Percentiles rank a stretch among this genome's conserved stretches.
These are phyloP conservation scores for Diaporthe citri DNA, from an alignment of 2,329 filamentous ascomycete genomes.

Conservation along the genomic window DNA sequence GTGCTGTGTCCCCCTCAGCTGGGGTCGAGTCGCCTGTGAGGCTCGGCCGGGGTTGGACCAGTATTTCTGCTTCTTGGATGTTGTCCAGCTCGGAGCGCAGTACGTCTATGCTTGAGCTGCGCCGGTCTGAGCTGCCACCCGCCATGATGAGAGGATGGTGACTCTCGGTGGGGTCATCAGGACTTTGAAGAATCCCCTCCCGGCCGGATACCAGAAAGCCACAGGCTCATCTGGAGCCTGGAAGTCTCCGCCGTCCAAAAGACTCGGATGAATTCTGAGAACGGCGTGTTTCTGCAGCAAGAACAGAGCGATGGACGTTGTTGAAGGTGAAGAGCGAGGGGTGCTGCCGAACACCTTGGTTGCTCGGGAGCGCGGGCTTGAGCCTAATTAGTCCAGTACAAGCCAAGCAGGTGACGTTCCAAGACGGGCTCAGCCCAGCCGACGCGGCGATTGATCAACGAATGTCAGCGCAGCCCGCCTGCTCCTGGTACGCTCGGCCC, in stretches of 20 bases:
- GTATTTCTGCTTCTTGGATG: slow-evolving; percentile 42
- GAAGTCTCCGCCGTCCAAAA: neutral
- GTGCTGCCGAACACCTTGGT: neutral
- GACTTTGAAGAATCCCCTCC: neutral
- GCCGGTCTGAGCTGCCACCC: slow-evolving; percentile 37
- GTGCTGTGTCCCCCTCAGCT: neutral
- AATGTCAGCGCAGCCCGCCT: slow-evolving; percentile 5
- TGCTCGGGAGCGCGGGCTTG: neutral
- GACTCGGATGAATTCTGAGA: neutral
- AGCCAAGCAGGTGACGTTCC: slow-evolving; percentile 6
- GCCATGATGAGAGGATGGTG: slow-evolving; percentile 42
- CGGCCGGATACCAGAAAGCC: neutral
- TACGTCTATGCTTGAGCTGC: slow-evolving; percentile 40
- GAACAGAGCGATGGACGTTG: neutral
- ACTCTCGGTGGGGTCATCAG: neutral
- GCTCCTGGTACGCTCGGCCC: neutral
- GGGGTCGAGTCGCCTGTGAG: neutral
- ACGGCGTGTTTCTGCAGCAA: neutral
- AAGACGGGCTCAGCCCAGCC: slow-evolving; percentile 16
- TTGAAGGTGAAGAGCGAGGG: neutral
- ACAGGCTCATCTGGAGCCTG: slow-evolving; percentile 23
- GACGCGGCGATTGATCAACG: neutral
- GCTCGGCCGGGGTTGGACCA: slow-evolving; percentile 24
- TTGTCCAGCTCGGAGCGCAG: slow-evolving; percentile 46
- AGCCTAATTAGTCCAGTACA: slow-evolving; percentile 1